Evolutionary conservation across 768 basidiomycete genomes (phyloP), one percentile per base, ranked within the genome.

Genomic region (Tremella fuciformis): DNA sequence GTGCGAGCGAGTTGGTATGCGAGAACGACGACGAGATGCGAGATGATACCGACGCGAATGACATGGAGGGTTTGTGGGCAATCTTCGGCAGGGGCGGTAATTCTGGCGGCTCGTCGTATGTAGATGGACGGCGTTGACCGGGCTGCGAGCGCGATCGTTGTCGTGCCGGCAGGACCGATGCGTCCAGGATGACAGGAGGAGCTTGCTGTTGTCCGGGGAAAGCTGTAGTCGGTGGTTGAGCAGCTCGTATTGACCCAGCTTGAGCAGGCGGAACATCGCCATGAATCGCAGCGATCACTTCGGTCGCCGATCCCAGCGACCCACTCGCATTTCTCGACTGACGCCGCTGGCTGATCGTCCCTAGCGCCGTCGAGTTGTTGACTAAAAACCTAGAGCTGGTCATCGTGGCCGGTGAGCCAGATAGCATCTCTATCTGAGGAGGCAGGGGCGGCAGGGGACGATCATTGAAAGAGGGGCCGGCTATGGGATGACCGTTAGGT

Each of bases 331-430:
- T n/a, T 21, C 63, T 46, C 15, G 68, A 66, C 25, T 60, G 59
- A 22, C 71, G 60, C 15, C 71, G 44, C 46, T 67, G 71, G 1
- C 59, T 62, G 50, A 73, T 73, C 3, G 71, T 73, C 0, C 71
- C 71, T 19, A 59, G 55, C 7, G 58, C 42, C 3, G 66, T 70
- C 6, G 63, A 59, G 2, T 66, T 60, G 53, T 60, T 70, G 39
- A 73, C 64, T 15, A 73, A 18, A 9, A 52, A 37, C n/a, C 48
- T 26, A 22, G 24, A 26, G 8, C 34, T 22, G n/a, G 16, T 46
- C n/a, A 4, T n/a, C n/a, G 4, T 18, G n/a, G 22, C 6, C 22
- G n/a, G n/a, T 46, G 42, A 6, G 22, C 42, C 42, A 18, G n/a
- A 15, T 6, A 4, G 7, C 8, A 8, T 15, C n/a, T n/a, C 7